Percentiles rank a stretch among this genome's conserved stretches.
Conservation (phyloP, 2,329 filamentous ascomycete species). For the Neopestalotiopsis sp. region DNA sequence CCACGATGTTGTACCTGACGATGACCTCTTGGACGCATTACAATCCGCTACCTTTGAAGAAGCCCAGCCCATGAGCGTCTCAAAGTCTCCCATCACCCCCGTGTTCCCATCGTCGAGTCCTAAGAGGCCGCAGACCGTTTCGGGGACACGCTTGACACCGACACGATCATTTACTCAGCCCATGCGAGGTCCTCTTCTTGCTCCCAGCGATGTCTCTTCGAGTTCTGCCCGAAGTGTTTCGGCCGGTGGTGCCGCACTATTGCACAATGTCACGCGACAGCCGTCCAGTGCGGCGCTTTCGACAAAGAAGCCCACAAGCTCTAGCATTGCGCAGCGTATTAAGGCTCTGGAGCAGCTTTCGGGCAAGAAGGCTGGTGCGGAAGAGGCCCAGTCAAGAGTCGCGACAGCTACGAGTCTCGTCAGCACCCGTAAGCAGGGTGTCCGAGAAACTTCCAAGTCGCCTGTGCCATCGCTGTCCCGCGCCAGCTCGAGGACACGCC, state of each 20-base stretch:
- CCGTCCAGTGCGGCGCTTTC: constrained; percentile 55
- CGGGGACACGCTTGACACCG: constrained; percentile 34
- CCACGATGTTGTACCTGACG: constrained; percentile 61
- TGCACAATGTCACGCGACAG: constrained; percentile 61
- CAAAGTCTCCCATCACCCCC: constrained; percentile 81
- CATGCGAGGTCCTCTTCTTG: constrained; percentile 50
- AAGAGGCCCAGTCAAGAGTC: constrained; percentile 32
- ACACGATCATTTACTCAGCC: constrained; percentile 57
- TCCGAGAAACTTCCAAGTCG: constrained; percentile 38
- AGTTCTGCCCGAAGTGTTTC: constrained; percentile 59
- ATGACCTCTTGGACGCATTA: constrained; percentile 86
- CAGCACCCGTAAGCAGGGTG: constrained; percentile 46
- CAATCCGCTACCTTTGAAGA: constrained; percentile 82
- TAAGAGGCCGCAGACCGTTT: constrained; percentile 22
- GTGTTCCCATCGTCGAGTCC: constrained; percentile 52
- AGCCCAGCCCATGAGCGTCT: constrained; percentile 79
- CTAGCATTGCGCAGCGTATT: constrained; percentile 92
- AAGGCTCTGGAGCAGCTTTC: constrained; percentile 87
- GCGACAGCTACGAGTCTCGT: constrained; percentile 49
- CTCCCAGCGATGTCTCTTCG: constrained; percentile 52
- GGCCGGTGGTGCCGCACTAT: constrained; percentile 58
- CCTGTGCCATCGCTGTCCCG: constrained; percentile 37
- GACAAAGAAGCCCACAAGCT: constrained; percentile 80
- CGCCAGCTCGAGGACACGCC: constrained; percentile 23
- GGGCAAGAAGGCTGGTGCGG: constrained; percentile 40